These are phyloP conservation scores for Macrotyloma uniflorum DNA, from an alignment of 306 rosid species.

Conservation along the genomic window DNA sequence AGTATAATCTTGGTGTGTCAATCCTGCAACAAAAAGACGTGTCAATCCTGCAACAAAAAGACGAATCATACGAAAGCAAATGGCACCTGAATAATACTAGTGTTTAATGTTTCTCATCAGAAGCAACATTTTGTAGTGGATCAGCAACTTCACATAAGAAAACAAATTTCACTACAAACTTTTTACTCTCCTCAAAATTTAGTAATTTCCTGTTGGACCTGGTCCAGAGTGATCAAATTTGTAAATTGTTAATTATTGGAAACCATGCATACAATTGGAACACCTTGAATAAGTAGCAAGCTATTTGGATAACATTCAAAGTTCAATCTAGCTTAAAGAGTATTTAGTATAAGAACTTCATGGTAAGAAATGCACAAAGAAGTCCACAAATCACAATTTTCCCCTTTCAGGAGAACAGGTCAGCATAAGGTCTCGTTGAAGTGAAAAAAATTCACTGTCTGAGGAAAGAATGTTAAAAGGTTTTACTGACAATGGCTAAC, in stretches of 20 bases:
- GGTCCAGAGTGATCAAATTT: not conserved
- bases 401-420: not conserved
- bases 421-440: not conserved
- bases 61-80: conserved; percentile 29
- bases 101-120: not conserved
- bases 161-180: not conserved
- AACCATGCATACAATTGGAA: not conserved
- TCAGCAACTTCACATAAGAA: not conserved
- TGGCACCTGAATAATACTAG: not conserved
- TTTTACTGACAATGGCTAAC: not conserved
- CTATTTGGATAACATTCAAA: not conserved
- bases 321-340: not conserved
- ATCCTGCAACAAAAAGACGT: conserved; percentile 51
- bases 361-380: not conserved
- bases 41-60: conserved; percentile 50
- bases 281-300: not conserved
- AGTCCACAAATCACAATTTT: not conserved
- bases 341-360: not conserved
- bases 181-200: not conserved
- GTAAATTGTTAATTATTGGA: not conserved
- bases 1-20: conserved; percentile 17
- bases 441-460: not conserved
- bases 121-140: not conserved
- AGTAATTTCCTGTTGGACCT: not conserved
- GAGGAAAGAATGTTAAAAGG: not conserved